These are phyloP conservation scores for Lentinula lateritia DNA, from an alignment of 768 basidiomycete genomes.

Conservation along the genomic window DNA sequence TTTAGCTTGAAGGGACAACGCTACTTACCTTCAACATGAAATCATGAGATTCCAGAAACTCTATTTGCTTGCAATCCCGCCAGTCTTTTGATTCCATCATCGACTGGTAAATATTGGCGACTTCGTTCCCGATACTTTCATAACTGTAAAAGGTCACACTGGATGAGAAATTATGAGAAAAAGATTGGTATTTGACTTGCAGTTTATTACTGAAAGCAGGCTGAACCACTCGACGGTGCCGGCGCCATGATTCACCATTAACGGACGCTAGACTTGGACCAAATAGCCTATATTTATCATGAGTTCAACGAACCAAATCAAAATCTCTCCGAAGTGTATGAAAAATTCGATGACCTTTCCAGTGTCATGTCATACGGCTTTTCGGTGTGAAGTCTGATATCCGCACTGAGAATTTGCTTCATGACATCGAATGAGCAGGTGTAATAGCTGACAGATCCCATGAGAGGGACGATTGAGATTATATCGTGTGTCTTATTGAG, in stretches of 20 bases:
- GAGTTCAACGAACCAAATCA: not conserved
- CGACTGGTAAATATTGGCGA: not conserved
- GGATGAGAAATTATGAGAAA: not conserved
- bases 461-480: slow-evolving; percentile 18
- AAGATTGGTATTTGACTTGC: not conserved
- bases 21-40: not conserved
- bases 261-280: not conserved
- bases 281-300: not conserved
- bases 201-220: not conserved
- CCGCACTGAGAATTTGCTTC: slow-evolving; percentile 16
- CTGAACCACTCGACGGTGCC: not conserved
- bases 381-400: slow-evolving; percentile 10
- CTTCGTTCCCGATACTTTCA: not conserved
- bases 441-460: slow-evolving; percentile 14
- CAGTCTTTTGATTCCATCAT: not conserved
- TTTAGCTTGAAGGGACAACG: too few species aligned
- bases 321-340: not conserved
- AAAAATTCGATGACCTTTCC: not conserved
- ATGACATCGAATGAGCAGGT: slow-evolving; percentile 19
- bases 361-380: slow-evolving; percentile 8
- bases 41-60: not conserved
- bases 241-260: not conserved
- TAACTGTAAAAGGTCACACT: not conserved
- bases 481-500: slow-evolving; percentile 19
- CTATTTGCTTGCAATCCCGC: not conserved